Base-by-base conservation (phyloP, 768 basidiomycete species). In the Hypholoma sublateritium region DNA sequence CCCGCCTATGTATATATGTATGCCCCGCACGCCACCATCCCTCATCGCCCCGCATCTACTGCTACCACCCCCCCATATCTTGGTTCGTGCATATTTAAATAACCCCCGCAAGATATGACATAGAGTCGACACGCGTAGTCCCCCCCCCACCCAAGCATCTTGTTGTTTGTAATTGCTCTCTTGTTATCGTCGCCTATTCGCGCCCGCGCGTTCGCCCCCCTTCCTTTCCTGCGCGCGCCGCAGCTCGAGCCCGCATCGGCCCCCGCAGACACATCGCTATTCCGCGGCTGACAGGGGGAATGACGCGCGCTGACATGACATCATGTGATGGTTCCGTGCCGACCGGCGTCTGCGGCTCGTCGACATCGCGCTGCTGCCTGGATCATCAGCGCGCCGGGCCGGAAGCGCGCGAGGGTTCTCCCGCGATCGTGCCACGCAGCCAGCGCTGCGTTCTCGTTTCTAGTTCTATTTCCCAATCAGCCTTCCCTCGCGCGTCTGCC, bases 1-100 rank as follows among this genome's bases (percentile, higher is more conserved):
- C 44, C 39, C 62, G 60, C 50, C 60, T 56, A 63, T 67, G 67
- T 66, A 61, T 69, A 65, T 60, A 68, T 66, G 62, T 69, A 65
- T 61, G 60, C 59, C 57, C 59, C 59, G 59, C 64, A 49, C 42
- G 24, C 44, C 53, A 41, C 14, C 13, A 13, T 13, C 39, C 24
- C 36, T 55, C 32, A 17, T 56, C 63, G 37, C 28, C n/a, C 28
- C 9, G 28, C 63, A 58, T 62, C 62, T 67, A 65, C 58, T 57
- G 37, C 56, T 32, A 32, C 28, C 28, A 32, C 28, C 59, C 61
- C 59, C 43, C 62, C 61, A 66, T 65, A 64, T 67, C 62, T 64
- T 66, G 64, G 62, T 66, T 59, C 65, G 59, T 55, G 51, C 59
- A 58, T 67, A 69, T 64, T 22, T 47, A 22, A 64, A 63, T 39